Percentiles rank a stretch among this genome's conserved stretches.
These are phyloP conservation scores for Metschnikowia lochheadii DNA, from an alignment of 805 yeast species.

Conservation along the genomic window DNA sequence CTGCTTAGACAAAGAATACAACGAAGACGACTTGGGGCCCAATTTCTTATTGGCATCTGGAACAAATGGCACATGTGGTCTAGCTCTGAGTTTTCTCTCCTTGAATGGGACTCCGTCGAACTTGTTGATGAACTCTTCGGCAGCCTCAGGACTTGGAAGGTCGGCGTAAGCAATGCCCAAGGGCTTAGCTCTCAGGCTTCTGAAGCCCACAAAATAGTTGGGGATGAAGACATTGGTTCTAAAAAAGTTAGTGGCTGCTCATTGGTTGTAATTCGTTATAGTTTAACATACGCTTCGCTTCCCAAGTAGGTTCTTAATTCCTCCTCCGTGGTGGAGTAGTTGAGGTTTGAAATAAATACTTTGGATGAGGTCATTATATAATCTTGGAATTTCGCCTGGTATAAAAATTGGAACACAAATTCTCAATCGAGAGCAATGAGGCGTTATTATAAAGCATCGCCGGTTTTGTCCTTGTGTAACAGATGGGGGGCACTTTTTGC, in stretches of 20 bases:
- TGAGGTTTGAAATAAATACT: conserved; percentile 53
- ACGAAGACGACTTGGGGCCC: neutral
- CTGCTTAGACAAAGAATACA: conserved; percentile 1
- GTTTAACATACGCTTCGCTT: conserved; percentile 38
- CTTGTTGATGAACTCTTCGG: conserved; percentile 23
- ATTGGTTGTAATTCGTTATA: neutral
- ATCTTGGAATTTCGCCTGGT: neutral
- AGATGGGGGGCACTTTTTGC: conserved; percentile 1
- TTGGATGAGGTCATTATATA: conserved; percentile 8
- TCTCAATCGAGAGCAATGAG: neutral
- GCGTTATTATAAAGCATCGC: conserved; percentile 8
- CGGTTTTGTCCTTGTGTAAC: conserved; percentile 8
- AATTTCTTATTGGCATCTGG: conserved; percentile 5
- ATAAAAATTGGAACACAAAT: neutral
- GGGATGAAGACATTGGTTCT: conserved; percentile 47
- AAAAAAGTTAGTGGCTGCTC: neutral
- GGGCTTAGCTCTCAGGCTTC: conserved; percentile 39
- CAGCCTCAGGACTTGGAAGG: conserved; percentile 27
- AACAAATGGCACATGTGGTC: conserved; percentile 40
- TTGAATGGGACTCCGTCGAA: conserved; percentile 27
- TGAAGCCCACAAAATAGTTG: conserved; percentile 48
- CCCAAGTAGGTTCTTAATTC: conserved; percentile 45
- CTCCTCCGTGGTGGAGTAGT: conserved; percentile 48
- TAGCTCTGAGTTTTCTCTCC: conserved; percentile 37
- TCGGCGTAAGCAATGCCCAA: conserved; percentile 53